Conservation (phyloP, 2,329 filamentous ascomycete species). For the Fonsecaea pedrosoi region DNA sequence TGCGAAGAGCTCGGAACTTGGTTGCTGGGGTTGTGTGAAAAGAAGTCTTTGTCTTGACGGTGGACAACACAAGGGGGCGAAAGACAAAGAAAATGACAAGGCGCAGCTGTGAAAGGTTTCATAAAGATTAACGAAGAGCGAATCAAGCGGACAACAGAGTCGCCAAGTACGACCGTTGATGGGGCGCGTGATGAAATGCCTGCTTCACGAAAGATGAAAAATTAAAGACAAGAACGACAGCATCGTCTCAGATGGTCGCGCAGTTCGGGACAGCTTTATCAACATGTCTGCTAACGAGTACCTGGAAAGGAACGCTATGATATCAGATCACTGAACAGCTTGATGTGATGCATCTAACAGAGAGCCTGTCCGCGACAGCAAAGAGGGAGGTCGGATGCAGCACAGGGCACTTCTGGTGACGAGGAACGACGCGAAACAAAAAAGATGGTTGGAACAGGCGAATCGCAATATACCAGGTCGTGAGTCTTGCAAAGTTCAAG, state of each 20-base stretch:
- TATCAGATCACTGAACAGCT: neutral
- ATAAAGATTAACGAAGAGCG: neutral
- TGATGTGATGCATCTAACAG: neutral
- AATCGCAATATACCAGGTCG: neutral
- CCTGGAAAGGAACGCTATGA: neutral
- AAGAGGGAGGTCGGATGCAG: neutral
- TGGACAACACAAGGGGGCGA: neutral
- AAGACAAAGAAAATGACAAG: conserved; percentile 4
- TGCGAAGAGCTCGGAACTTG: neutral
- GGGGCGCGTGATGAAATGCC: neutral
- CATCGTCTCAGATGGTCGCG: neutral
- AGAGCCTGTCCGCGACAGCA: neutral
- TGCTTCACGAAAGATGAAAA: neutral
- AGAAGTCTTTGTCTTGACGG: conserved; percentile 5
- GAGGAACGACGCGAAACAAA: neutral
- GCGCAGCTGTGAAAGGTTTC: neutral
- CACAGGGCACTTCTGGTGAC: neutral
- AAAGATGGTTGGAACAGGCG: neutral
- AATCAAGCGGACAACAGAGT: neutral
- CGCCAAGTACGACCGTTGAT: neutral
- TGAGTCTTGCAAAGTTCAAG: neutral
- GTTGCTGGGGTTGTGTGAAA: neutral
- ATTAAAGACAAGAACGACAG: neutral
- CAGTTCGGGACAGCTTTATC: neutral
- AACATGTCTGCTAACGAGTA: neutral